Evolutionary conservation across 805 yeast genomes (phyloP), one percentile per base, ranked within the genome.

Genomic region (Saccharomycopsis babjevae): DNA sequence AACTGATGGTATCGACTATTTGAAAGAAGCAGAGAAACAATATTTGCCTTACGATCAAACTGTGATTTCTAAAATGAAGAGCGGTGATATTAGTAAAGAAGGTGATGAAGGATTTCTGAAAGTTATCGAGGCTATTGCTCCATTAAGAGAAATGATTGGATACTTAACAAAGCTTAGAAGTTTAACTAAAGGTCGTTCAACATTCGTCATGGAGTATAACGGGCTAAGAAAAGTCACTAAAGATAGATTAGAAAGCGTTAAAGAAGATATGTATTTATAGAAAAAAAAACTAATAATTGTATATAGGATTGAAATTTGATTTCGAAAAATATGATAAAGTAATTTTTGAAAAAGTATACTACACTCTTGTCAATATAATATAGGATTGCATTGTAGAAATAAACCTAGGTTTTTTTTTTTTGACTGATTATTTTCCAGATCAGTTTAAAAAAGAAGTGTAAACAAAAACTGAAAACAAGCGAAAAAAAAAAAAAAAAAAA

Each of bases 61-160:
- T 0, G 73, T 72, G 25, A 57, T 61, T 20, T 66, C 66, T 59
- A 66, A 66, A 5, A 15, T 25, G 28, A 66, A 67, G 1, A 55
- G 58, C 42, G 50, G 56, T 18, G 36, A 15, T 4, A 58, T 38
- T n/a, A 65, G 70, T 63, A 71, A 66, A 52, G 34, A 38, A n/a
- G 56, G 57, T 16, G 61, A 58, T 3, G 60, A 61, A 1, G 58
- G 58, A 25, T 64, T 64, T 13, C 83, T 77, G 65, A 81, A 89
- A 72, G 73, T 80, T 7, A 81, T 94, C 39, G 75, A 75, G n/a
- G 97, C 97, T 0, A 81, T 79, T 57, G 92, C 91, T 0, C 97
- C 99, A 3, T 75, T 94, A 69, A 79, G 85, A 63, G 96, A 87
- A 63, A 91, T 94, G 97, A 81, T 91, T 56, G 97, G 97, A 0